These are phyloP conservation scores for Colletotrichum viniferum DNA, from an alignment of 2,329 filamentous ascomycete species.

Conservation along the genomic window DNA sequence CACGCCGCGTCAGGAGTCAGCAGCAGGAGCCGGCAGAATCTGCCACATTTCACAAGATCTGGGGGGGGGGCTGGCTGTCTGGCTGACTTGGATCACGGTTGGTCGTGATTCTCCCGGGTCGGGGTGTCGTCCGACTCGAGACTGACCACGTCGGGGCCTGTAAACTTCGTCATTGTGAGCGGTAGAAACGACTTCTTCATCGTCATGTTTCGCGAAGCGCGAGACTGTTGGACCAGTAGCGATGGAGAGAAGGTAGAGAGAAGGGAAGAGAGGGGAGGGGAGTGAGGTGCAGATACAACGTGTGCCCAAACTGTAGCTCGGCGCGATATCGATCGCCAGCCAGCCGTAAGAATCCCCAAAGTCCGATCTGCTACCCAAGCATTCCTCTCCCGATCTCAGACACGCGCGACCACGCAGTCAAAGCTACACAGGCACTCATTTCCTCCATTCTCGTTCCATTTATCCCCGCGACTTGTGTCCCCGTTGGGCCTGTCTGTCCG, in stretches of 20 bases:
- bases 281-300: neutral
- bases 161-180: neutral
- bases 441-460: neutral
- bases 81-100: neutral
- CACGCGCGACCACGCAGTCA: neutral
- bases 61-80: neutral
- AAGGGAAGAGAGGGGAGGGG: neutral
- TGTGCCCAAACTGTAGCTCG: neutral
- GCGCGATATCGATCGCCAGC: neutral
- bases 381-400: slow-evolving; percentile 6
- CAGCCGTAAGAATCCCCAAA: neutral
- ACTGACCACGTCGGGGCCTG: neutral
- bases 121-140: neutral
- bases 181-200: neutral
- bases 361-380: neutral
- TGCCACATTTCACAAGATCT: slow-evolving; percentile 11
- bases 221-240: neutral
- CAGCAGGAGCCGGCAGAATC: neutral
- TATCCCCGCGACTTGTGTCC: neutral
- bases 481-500: neutral
- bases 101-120: neutral
- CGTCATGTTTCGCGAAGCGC: neutral
- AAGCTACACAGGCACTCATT: neutral
- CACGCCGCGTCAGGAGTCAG: neutral
- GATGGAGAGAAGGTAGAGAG: neutral